Evolutionary conservation across 176 grass and related monocot species (phyloP).

Genomic region (Thinopyrum elongatum): DNA sequence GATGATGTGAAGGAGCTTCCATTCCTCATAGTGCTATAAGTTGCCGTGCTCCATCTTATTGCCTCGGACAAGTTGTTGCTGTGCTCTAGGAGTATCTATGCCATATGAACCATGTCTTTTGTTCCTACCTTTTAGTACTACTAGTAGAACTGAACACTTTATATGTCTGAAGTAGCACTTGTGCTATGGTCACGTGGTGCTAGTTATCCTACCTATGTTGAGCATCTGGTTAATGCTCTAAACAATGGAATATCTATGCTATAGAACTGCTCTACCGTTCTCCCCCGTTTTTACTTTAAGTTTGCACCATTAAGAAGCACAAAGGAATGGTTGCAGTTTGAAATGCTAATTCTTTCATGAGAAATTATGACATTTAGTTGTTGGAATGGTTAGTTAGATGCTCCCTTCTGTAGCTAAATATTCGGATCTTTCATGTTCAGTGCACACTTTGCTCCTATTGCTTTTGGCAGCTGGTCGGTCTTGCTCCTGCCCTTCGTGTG

Average conservation of each 20-base stretch:
- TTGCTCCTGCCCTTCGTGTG: not conserved
- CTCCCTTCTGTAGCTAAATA: not conserved
- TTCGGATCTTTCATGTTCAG: not conserved
- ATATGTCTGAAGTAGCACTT: too few species aligned
- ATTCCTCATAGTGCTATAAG: not conserved
- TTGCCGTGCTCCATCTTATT: not conserved
- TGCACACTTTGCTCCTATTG: not conserved
- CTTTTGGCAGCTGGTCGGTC: not conserved
- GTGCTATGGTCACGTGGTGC: too few species aligned
- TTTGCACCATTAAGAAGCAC: not conserved
- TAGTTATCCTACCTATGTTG: too few species aligned
- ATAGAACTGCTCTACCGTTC: too few species aligned
- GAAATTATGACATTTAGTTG: not conserved
- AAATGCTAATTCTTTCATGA: not conserved
- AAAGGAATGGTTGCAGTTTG: not conserved
- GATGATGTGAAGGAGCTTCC: not conserved
- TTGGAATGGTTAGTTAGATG: not conserved
- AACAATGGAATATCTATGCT: too few species aligned
- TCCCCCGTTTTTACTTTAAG: not conserved
- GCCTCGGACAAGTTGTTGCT: not conserved
- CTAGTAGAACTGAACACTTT: too few species aligned
- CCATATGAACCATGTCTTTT: too few species aligned
- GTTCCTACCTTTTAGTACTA: too few species aligned
- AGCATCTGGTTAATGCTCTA: too few species aligned
- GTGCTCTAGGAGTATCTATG: not conserved